Evolutionary conservation across 2,329 filamentous ascomycete species (phyloP).

Genomic region (Microdochium nivale): DNA sequence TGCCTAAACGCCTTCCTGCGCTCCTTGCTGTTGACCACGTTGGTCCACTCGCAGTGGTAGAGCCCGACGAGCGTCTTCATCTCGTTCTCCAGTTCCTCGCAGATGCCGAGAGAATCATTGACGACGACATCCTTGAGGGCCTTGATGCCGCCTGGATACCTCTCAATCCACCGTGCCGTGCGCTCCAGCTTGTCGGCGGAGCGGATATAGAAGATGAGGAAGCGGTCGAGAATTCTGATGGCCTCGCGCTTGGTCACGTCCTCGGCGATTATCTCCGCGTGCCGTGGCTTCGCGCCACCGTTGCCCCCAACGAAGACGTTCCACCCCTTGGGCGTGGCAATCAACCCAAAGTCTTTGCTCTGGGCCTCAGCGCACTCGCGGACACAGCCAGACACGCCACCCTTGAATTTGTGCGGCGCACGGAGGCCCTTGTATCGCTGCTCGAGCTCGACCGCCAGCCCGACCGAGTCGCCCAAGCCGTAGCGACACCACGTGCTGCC

Average conservation of each 20-base stretch:
- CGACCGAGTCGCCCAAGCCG: conserved; percentile 82
- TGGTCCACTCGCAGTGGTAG: conserved; percentile 90
- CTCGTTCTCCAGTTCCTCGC: conserved; percentile 73
- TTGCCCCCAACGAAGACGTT: conserved; percentile 90
- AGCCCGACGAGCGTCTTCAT: conserved; percentile 78
- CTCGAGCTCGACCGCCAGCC: conserved; percentile 80
- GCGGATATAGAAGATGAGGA: conserved; percentile 88
- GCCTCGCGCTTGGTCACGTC: conserved; percentile 79
- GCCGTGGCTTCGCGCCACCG: conserved; percentile 75
- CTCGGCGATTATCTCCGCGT: conserved; percentile 76
- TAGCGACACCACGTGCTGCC: conserved; percentile 88
- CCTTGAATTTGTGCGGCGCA: conserved; percentile 86
- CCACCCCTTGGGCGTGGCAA: conserved; percentile 87
- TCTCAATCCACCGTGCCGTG: conserved; percentile 82
- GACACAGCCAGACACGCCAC: conserved; percentile 84
- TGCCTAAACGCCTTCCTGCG: conserved; percentile 66
- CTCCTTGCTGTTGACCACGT: conserved; percentile 63
- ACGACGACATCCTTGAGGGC: conserved; percentile 79
- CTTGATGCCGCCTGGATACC: conserved; percentile 71
- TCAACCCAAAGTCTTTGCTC: conserved; percentile 88
- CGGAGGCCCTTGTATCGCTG: conserved; percentile 88
- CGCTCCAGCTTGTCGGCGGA: conserved; percentile 86
- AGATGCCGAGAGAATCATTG: conserved; percentile 79
- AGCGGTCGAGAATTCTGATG: conserved; percentile 76
- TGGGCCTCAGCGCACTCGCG: conserved; percentile 88